Base-by-base conservation (phyloP, 352 stramenopile genomes). In the Globisporangium echinulatum region DNA sequence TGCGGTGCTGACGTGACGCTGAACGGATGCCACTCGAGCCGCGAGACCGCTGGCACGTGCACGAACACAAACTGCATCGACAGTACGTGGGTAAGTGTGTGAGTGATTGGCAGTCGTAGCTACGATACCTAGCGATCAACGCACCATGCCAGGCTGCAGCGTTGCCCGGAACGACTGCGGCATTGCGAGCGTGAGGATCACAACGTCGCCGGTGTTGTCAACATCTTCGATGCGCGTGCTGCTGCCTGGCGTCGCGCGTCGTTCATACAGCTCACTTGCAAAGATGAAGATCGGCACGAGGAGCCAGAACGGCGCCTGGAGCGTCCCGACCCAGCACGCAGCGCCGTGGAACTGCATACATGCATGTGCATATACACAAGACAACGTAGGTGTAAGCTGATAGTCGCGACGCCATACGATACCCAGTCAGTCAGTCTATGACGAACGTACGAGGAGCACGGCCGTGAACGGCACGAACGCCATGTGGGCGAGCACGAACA, bases 11-110 rank as follows among this genome's bases (percentile, higher is more conserved):
- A 88, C 8, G 73, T 75, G 19, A 94, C 57, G 14, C 72, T 92
- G 68, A 93, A 94, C 36, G 85, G 82, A 71, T 93, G 85, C 85
- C 83, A 95, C 66, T 93, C 72, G 13, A 77, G 44, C 3, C 60
- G 36, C 13, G 77, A 87, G 52, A 95, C 61, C 13, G 52, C 54
- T 6, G 75, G 72, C 6, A 89, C 65, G 42, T 85, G 72, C 19
- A 93, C 38, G 52, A 88, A 90, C 7, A 82, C 63, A 71, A 91
- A 93, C 67, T 77, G 48, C 46, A 37, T 50, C 10, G 3, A 62
- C n/a, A 14, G 33, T 19, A 19, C 17, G 17, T 19, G 17, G 17
- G 17, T 19, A 19, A 19, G 17, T 11, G 40, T 44, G 40, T 44
- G 40, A 17, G 38, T 19, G 17, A 19, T 19, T 19, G 17, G 17